Conservation (phyloP, 345 rosid species). For the Psidium friedrichsthalianum region DNA sequence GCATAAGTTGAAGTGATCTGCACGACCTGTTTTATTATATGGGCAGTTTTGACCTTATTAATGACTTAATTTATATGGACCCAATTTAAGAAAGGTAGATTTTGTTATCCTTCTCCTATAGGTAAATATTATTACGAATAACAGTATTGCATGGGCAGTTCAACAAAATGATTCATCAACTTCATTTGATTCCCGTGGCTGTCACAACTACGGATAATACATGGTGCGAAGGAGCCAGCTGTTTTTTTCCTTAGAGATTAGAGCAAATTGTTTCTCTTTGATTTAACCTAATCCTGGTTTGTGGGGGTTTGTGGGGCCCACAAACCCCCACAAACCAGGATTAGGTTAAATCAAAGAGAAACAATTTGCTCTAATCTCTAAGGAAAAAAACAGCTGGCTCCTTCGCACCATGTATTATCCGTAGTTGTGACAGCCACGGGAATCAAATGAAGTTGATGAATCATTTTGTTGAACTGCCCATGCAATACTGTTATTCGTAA, state of each 20-base stretch:
- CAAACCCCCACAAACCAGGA: background rate
- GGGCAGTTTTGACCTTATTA: background rate
- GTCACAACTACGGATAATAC: background rate
- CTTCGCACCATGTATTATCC: background rate
- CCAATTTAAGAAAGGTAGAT: background rate
- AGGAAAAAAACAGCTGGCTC: background rate
- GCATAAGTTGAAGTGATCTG: background rate
- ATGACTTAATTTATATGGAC: background rate
- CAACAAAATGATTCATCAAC: background rate
- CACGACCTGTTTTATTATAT: background rate
- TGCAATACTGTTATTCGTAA: background rate
- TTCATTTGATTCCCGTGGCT: background rate
- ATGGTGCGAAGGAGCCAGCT: background rate
- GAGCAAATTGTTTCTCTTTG: background rate
- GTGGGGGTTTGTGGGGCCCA: too few relatives aligned
- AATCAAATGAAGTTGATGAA: background rate
- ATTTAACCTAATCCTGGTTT: background rate
- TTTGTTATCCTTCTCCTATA: background rate
- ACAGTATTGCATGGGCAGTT: background rate
- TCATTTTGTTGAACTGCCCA: background rate
- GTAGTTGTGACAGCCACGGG: background rate
- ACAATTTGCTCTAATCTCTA: background rate
- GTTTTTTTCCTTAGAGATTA: background rate
- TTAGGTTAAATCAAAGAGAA: background rate
- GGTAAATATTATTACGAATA: background rate